These are phyloP conservation scores for Boletales sp. DNA, from an alignment of 768 basidiomycete species.

Conservation along the genomic window DNA sequence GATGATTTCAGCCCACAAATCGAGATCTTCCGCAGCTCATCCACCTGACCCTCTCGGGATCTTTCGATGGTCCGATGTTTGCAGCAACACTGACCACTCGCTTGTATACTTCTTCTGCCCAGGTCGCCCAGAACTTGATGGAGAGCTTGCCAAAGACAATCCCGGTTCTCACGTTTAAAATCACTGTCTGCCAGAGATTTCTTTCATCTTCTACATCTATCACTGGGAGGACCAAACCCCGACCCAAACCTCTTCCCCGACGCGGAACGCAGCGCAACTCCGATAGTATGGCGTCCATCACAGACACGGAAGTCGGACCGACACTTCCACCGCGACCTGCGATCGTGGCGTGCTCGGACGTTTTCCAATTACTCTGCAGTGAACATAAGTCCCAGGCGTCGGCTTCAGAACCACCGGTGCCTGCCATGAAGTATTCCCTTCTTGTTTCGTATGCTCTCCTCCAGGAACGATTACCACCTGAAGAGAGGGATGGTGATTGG, in stretches of 20 bases:
- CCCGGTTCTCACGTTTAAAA: slow-evolving; percentile 38
- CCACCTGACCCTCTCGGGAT: slow-evolving; percentile 36
- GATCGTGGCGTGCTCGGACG: slow-evolving; percentile 23
- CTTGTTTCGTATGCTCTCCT: slow-evolving; percentile 38
- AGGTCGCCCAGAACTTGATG: slow-evolving; percentile 34
- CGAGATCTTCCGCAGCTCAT: slow-evolving; percentile 32
- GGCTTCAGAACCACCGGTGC: slow-evolving; percentile 6
- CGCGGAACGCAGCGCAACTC: slow-evolving; percentile 17
- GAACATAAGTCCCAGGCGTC: slow-evolving; percentile 5
- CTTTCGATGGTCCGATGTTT: slow-evolving; percentile 37
- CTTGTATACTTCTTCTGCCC: slow-evolving; percentile 28
- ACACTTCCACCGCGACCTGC: slow-evolving; percentile 25
- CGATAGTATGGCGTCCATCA: not conserved
- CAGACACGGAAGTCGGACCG: slow-evolving; percentile 10
- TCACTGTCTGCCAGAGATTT: slow-evolving; percentile 41
- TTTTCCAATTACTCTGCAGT: slow-evolving; percentile 24
- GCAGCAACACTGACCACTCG: slow-evolving; percentile 34
- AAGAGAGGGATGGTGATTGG: slow-evolving; percentile 36
- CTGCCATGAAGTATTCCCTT: slow-evolving; percentile 37
- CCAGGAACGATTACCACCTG: slow-evolving; percentile 23
- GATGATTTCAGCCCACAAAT: not conserved
- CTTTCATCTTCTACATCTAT: slow-evolving; percentile 24
- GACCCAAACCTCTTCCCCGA: slow-evolving; percentile 34
- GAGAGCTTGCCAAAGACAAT: slow-evolving; percentile 34
- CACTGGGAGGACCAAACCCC: slow-evolving; percentile 15